A percentile compares a stretch with the other conserved stretches of the same genome.
Evolutionary conservation across 2,329 filamentous ascomycete genomes (phyloP).

Genomic region (Sordariomycetes sp.): DNA sequence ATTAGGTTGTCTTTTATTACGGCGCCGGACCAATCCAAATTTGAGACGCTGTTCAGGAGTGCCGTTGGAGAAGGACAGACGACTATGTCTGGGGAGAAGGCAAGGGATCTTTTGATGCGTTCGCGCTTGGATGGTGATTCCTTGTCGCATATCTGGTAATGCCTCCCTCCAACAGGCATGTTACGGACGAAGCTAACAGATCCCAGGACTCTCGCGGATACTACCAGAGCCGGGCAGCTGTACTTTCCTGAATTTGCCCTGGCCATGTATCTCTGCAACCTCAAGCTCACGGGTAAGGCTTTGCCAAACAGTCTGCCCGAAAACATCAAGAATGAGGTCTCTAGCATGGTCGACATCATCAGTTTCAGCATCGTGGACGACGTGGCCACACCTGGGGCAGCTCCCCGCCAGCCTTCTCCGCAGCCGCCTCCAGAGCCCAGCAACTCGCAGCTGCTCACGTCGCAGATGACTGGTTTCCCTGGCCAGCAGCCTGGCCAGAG

Average conservation of each 20-base stretch:
- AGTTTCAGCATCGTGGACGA: slow-evolving; percentile 87
- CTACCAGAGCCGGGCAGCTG: slow-evolving; percentile 89
- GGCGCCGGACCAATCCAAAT: slow-evolving; percentile 88
- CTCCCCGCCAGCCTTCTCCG: slow-evolving; percentile 41
- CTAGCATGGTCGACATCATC: slow-evolving; percentile 99
- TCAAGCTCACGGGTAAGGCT: slow-evolving; percentile 80
- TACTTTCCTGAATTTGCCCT: slow-evolving; percentile 97
- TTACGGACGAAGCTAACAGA: slow-evolving; percentile 7
- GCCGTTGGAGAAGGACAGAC: slow-evolving; percentile 77
- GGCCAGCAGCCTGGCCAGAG: slow-evolving; percentile 38
- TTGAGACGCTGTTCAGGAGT: slow-evolving; percentile 95
- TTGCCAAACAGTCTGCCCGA: slow-evolving; percentile 71
- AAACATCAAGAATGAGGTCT: slow-evolving; percentile 89
- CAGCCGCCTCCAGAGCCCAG: slow-evolving; percentile 68
- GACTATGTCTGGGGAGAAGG: slow-evolving; percentile 87
- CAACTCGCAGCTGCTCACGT: slow-evolving; percentile 54
- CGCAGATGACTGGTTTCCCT: slow-evolving; percentile 62
- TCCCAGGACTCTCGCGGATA: slow-evolving; percentile 78
- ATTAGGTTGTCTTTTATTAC: slow-evolving; percentile 95
- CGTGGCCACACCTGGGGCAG: slow-evolving; percentile 30
- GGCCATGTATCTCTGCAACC: slow-evolving; percentile 96
- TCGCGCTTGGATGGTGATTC: slow-evolving; percentile 83
- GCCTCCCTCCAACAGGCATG: neutral
- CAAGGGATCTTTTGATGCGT: slow-evolving; percentile 76
- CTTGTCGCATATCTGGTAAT: slow-evolving; percentile 85